phyloP scores from a whole-genome alignment of 805 yeast genomes.

The Yueomyces sp. region DNA sequence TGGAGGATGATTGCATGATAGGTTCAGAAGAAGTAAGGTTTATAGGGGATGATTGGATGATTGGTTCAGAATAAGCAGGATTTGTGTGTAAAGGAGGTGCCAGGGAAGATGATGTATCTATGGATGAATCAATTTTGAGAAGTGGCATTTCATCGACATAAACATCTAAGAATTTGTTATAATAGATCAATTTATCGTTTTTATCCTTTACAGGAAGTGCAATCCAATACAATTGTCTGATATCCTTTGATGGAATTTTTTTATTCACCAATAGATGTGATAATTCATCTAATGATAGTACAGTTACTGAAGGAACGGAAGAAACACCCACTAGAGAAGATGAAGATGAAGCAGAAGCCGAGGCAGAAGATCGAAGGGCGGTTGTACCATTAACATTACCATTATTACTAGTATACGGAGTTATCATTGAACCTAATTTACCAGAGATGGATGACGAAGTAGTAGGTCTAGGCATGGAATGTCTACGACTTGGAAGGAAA shows the following conservation, averaged over 20 bases:
- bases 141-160: constrained; percentile 48
- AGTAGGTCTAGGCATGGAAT: background rate
- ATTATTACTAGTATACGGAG: no score
- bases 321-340: background rate
- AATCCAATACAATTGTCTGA: background rate
- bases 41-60: background rate
- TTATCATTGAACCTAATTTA: background rate
- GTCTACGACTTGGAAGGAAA: background rate
- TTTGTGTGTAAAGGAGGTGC: background rate
- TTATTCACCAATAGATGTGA: constrained; percentile 11
- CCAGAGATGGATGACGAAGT: background rate
- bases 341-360: background rate
- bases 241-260: background rate
- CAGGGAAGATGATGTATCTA: background rate
- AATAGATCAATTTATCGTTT: constrained; percentile 43
- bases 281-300: background rate
- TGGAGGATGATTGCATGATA: background rate
- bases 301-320: background rate
- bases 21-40: background rate
- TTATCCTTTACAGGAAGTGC: constrained; percentile 7
- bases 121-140: constrained; percentile 21
- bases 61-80: background rate
- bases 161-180: constrained; percentile 45
- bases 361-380: background rate
- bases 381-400: background rate